Evolutionary conservation across 2,329 filamentous ascomycete species (phyloP).

Genomic region (Penicillium sp.): DNA sequence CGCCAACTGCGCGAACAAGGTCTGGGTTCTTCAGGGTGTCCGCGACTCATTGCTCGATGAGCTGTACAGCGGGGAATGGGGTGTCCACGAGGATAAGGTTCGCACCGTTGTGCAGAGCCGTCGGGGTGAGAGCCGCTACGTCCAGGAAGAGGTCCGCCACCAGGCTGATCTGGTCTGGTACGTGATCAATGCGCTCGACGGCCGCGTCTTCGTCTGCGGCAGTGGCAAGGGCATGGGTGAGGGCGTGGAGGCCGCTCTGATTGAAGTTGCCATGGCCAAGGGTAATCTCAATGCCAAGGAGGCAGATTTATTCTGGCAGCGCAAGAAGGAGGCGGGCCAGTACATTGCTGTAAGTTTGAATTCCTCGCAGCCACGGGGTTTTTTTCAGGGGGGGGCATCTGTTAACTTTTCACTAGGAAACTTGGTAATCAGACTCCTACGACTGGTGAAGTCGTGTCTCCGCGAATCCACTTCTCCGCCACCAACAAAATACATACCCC

Average conservation of each 20-base stretch:
- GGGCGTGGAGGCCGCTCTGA: conserved; percentile 80
- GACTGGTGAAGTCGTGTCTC: not conserved
- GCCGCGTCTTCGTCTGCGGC: conserved; percentile 92
- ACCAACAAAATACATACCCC: too few species aligned
- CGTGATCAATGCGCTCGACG: conserved; percentile 93
- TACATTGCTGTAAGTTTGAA: conserved; percentile 79
- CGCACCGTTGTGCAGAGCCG: conserved; percentile 78
- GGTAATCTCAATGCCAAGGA: conserved; percentile 80
- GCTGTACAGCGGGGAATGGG: conserved; percentile 94
- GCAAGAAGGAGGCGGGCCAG: conserved; percentile 88
- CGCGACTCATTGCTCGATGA: conserved; percentile 94
- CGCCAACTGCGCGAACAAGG: conserved; percentile 95
- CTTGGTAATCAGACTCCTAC: conserved; percentile 30
- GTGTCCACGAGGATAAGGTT: conserved; percentile 82
- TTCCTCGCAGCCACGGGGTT: too few species aligned
- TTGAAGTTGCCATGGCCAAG: conserved; percentile 90
- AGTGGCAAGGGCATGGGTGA: conserved; percentile 97
- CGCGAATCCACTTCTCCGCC: too few species aligned
- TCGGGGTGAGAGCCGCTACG: conserved; percentile 78
- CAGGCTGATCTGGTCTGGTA: conserved; percentile 98
- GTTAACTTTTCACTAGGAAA: conserved; percentile 27
- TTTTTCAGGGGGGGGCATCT: not conserved
- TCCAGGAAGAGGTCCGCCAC: conserved; percentile 88
- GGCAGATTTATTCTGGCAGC: conserved; percentile 80
- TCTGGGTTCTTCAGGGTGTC: conserved; percentile 92